Conservation (phyloP, 495 filamentous ascomycete species). For the Xylaria scruposa region DNA sequence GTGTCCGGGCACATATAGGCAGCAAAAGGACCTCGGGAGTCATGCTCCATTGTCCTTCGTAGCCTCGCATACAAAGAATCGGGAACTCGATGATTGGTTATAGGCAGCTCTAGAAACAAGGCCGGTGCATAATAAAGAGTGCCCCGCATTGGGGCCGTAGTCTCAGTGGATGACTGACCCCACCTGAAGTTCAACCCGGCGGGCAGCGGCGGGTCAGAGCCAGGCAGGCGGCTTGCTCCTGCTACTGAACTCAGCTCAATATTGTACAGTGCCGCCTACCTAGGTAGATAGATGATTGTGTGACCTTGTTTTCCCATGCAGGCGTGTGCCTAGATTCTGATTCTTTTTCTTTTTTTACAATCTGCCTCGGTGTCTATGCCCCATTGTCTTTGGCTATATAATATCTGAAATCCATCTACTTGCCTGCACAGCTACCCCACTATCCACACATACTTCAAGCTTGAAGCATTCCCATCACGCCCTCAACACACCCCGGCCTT, state of each 20-base stretch:
- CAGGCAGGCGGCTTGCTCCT: background rate
- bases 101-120: background rate
- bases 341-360: background rate
- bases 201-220: background rate
- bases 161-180: background rate
- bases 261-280: background rate
- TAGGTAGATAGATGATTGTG: background rate
- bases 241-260: background rate
- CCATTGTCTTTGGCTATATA: background rate
- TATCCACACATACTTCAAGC: background rate
- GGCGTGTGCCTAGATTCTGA: slow-evolving; percentile 1
- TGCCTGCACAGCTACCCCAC: too few relatives aligned
- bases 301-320: background rate
- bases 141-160: slow-evolving; percentile 11
- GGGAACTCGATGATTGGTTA: background rate
- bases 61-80: background rate
- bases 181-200: background rate
- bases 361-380: background rate
- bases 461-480: background rate
- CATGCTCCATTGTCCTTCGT: background rate
- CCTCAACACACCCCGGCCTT: slow-evolving; percentile 10
- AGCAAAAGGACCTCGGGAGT: too few relatives aligned
- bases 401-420: background rate
- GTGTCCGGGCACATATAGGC: background rate
- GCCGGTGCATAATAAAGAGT: background rate